These are phyloP conservation scores for Psilocybe azurescens DNA, from an alignment of 768 basidiomycete genomes.

Conservation along the genomic window DNA sequence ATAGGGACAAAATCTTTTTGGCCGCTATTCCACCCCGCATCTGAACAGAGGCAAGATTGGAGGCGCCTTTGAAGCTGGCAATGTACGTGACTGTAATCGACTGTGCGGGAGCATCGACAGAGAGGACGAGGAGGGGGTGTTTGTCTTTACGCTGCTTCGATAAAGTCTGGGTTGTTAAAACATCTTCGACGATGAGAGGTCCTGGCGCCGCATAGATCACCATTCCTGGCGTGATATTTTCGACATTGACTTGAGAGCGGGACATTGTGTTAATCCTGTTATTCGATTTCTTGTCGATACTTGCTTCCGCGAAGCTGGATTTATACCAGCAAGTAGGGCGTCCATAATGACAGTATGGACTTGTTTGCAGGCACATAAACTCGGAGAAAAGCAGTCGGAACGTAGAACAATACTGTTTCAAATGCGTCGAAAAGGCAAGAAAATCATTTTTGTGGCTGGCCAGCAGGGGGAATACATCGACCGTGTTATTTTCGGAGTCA, in stretches of 20 bases:
- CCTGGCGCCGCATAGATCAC: constrained; percentile 7
- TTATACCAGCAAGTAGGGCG: too few species aligned
- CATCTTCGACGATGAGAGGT: constrained; percentile 5
- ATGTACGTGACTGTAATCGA: constrained; percentile 8
- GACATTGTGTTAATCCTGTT: background rate
- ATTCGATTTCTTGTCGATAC: too few species aligned
- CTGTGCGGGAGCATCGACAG: background rate
- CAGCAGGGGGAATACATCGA: too few species aligned
- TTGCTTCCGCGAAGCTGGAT: too few species aligned
- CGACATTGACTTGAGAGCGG: constrained; percentile 5
- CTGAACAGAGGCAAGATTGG: background rate
- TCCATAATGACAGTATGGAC: too few species aligned
- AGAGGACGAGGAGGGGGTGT: constrained; percentile 8
- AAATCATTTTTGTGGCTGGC: too few species aligned
- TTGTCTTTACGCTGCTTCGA: constrained; percentile 3
- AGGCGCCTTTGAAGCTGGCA: background rate
- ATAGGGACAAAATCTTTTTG: constrained; percentile 1
- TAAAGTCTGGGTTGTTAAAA: constrained; percentile 6
- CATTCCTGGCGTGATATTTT: constrained; percentile 7
- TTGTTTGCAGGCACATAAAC: too few species aligned
- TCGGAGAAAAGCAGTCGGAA: too few species aligned
- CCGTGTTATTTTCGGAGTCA: too few species aligned
- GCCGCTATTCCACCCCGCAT: background rate
- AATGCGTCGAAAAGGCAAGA: too few species aligned
- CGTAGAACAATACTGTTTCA: too few species aligned